phyloP scores from a whole-genome alignment of 2,329 filamentous ascomycete genomes.

The Aspergillus bombycis region DNA sequence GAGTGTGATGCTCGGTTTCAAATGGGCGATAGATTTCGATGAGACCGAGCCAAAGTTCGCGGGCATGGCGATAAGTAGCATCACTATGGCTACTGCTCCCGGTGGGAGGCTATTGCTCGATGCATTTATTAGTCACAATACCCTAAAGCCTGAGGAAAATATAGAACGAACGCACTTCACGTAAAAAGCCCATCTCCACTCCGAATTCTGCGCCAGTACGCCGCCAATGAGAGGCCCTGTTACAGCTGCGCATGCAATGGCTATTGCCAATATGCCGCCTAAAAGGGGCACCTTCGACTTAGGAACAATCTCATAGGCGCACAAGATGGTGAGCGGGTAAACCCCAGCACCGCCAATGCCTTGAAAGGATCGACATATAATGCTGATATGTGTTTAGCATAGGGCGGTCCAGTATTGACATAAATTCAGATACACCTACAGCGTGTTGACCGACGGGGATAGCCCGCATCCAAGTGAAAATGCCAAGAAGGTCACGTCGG shows the following conservation, averaged over 20 bases:
- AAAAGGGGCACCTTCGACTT: background rate
- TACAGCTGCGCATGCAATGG: slow-evolving; percentile 3
- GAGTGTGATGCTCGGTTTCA: slow-evolving; percentile 3
- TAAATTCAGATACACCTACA: background rate
- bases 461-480: slow-evolving; percentile 8
- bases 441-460: background rate
- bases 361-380: slow-evolving; percentile 11
- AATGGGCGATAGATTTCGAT: background rate
- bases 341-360: slow-evolving; percentile 9
- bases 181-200: slow-evolving; percentile 35
- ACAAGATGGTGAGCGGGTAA: slow-evolving; percentile 7
- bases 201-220: slow-evolving; percentile 8
- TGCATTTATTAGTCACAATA: background rate
- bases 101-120: background rate
- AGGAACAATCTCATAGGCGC: background rate
- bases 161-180: slow-evolving; percentile 18
- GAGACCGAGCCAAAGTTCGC: background rate
- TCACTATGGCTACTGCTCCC: background rate
- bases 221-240: slow-evolving; percentile 8
- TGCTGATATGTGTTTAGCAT: background rate
- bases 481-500: background rate
- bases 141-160: too few species aligned
- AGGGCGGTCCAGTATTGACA: background rate
- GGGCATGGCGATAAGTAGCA: slow-evolving; percentile 7
- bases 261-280: background rate